Evolutionary conservation across 2,329 filamentous ascomycete genomes (phyloP), one percentile per base, ranked within the genome.

Genomic region (Diaporthe velutina): DNA sequence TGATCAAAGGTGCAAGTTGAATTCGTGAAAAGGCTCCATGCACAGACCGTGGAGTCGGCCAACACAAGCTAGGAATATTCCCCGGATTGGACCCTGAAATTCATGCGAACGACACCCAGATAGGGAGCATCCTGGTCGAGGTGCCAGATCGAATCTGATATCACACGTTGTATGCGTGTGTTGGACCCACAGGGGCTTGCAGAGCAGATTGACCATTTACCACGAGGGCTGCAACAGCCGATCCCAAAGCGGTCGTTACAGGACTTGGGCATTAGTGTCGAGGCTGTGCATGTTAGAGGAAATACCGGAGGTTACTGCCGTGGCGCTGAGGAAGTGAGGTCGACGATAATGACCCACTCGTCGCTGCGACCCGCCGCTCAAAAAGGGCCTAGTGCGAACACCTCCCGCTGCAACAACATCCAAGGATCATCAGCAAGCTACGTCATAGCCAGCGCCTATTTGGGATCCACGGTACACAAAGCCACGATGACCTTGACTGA

Each of bases 401-500:
- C 33, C 33, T 40, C 33, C 33, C 25, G 28, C 33, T 33, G 15
- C 64, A 40, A 25, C 64, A 40, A 38, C 15, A 40, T 45, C 45
- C 40, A 52, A 48, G 64, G 48, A 68, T 68, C 48, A 28, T 40
- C 64, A 33, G 48, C 64, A 15, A 35, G 64, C 64, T 68, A 68
- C 64, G 64, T 68, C 64, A 68, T 68, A 38, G 64, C 33, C 45
- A 13, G 64, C 64, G 64, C 64, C 64, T 22, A 28, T 38, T 6
- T 54, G 64, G 30, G 48, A 54, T 19, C n/a, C 13, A 52, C 45
- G n/a, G 58, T 40, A 28, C n/a, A 19, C n/a, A 28, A 61, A 61
- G n/a, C 58, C 15, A 30, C 57, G 28, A 52, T 68, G 45, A 28
- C 45, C 45, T 50, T 52, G 64, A 38, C 22, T 17, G 61, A 50